These are phyloP conservation scores for Neofusicoccum cordaticola DNA, from an alignment of 2,329 filamentous ascomycete genomes.

Conservation along the genomic window DNA sequence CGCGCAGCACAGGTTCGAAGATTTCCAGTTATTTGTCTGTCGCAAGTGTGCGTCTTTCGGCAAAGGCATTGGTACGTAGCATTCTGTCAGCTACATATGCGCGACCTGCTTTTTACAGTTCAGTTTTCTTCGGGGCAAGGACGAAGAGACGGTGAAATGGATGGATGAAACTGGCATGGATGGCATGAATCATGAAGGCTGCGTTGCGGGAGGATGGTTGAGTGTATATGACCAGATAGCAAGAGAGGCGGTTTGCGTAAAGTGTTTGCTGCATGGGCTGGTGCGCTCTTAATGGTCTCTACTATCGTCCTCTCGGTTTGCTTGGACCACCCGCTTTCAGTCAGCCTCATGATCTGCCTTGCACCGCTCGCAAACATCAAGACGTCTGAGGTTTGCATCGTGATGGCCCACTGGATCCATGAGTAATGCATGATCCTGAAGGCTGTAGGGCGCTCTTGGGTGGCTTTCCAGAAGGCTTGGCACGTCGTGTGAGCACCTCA, in stretches of 20 bases:
- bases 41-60: constrained; percentile 4
- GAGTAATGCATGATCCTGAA: background rate
- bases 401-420: too few relatives aligned
- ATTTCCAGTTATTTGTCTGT: background rate
- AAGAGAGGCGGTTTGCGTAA: constrained; percentile 1
- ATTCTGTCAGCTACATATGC: constrained; percentile 9
- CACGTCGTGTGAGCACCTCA: background rate
- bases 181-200: constrained; percentile 7
- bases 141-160: background rate
- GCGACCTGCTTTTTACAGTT: background rate
- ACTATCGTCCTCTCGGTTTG: background rate
- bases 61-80: constrained; percentile 9
- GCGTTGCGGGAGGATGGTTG: background rate
- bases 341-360: background rate
- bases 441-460: background rate
- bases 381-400: background rate
- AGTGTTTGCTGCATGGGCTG: background rate
- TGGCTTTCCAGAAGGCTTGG: background rate
- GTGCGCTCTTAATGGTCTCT: background rate
- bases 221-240: constrained; percentile 5
- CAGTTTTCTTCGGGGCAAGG: background rate
- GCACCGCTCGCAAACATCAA: background rate
- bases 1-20: constrained; percentile 7
- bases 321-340: background rate
- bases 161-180: constrained; percentile 1